Evolutionary conservation across 2,329 filamentous ascomycete genomes (phyloP).

Genomic region (Penicillium sp.): DNA sequence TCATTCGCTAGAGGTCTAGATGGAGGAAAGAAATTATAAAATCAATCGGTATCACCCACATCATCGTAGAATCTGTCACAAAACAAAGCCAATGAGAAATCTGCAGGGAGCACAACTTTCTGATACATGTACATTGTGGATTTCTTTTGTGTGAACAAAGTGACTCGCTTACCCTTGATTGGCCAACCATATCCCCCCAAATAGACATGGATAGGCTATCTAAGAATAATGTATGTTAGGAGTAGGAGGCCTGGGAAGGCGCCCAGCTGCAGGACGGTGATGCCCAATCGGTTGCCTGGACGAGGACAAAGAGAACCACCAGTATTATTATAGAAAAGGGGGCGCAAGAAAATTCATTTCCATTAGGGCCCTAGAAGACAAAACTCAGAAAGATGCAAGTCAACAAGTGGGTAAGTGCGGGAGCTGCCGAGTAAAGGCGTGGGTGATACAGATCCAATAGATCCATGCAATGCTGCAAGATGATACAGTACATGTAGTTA

Average conservation of each 20-base stretch:
- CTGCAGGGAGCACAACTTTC: neutral
- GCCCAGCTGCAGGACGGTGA: conserved; percentile 3
- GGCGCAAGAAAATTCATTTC: neutral
- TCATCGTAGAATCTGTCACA: neutral
- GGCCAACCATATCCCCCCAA: neutral
- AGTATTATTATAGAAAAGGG: neutral
- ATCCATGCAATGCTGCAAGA: neutral
- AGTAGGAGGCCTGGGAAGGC: neutral
- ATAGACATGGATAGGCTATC: neutral
- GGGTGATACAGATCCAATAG: conserved; percentile 5
- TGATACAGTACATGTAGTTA: neutral
- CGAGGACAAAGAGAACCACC: neutral
- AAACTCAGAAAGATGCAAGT: neutral
- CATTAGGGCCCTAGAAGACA: neutral
- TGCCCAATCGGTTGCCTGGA: conserved; percentile 2
- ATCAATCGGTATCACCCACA: neutral
- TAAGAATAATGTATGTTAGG: neutral
- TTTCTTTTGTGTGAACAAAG: neutral
- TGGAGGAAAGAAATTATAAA: neutral
- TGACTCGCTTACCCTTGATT: neutral
- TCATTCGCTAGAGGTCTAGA: neutral
- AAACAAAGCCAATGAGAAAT: neutral
- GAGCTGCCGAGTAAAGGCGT: conserved; percentile 6
- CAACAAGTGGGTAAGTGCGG: conserved; percentile 10
- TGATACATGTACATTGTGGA: neutral